Evolutionary conservation across 2,329 filamentous ascomycete genomes (phyloP), one percentile per base, ranked within the genome.

Genomic region (Ophiostoma quercus): DNA sequence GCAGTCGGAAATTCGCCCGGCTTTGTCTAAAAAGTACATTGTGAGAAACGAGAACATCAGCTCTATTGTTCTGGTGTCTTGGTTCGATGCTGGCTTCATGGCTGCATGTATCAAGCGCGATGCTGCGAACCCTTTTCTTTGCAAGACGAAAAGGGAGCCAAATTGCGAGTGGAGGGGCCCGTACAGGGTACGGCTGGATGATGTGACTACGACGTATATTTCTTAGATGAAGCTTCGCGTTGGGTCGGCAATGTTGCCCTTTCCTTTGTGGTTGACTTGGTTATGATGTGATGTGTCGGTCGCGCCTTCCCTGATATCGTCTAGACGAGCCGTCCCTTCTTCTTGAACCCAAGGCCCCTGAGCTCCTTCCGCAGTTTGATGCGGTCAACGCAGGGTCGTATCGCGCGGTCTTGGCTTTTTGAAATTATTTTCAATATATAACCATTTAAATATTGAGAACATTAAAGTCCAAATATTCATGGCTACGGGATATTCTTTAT

Each of bases 281-380:
- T 25, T 62, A 25, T 62, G 25, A 19, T 34, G 57, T 7, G 57
- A 62, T 62, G 57, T 62, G 57, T 25, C 57, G 57, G 57, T 32
- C 25, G 57, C 25, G 25, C 57, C 16, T 62, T 62, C 25, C 57
- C 57, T 32, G 3, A 7, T 19, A 62, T 32, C 14, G 57, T 62
- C 25, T 62, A 62, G 25, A 62, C 57, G 57, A 62, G 57, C 57
- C 57, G 57, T 62, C 57, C 22, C 65, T 67, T 67, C 25, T 67
- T 19, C 22, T 47, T 67, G 37, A 41, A 5, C 41, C 65, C 65
- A 29, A 51, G 57, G 16, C 22, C n/a, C 67, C 54, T 25, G 25
- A 47, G 41, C 43, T 51, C 66, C 66, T 32, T 60, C 54, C 25
- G 22, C 5, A 2, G 25, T 60, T 60, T 32, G 54, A 60, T 60